Evolutionary conservation across 1,139 yeast genomes (phyloP).

Genomic region (Geotrichum cucujoidarum): DNA sequence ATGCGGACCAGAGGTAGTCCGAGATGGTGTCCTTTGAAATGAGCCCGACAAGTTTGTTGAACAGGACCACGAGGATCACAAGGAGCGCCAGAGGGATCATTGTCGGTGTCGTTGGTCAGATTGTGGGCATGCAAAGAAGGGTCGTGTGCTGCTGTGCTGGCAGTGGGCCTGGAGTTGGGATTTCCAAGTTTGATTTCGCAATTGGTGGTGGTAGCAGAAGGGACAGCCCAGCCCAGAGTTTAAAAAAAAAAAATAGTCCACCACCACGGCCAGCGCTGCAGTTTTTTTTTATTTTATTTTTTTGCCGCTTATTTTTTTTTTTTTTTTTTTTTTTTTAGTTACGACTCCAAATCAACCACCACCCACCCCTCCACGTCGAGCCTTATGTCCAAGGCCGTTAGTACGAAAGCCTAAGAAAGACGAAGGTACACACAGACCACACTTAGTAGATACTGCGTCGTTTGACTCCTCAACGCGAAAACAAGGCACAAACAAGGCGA

Average conservation of each 20-base stretch:
- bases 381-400: not conserved
- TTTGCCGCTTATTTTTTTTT: not conserved
- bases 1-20: constrained; percentile 40
- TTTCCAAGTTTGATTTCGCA: not conserved
- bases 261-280: not conserved
- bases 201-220: not conserved
- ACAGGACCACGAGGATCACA: constrained; percentile 29
- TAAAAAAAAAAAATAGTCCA: not conserved
- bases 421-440: no score
- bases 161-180: not conserved
- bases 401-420: no score
- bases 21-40: constrained; percentile 31
- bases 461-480: no score
- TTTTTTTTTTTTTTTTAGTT: not conserved
- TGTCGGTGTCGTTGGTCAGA: not conserved
- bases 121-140: not conserved
- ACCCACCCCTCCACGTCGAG: not conserved
- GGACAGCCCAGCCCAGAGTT: no score
- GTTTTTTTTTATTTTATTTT: not conserved
- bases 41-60: constrained; percentile 23
- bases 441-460: no score
- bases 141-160: not conserved
- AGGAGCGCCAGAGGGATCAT: constrained; percentile 24
- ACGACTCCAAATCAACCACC: not conserved
- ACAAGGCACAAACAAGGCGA: no score